Percentiles rank a stretch among this genome's conserved stretches.
These are phyloP conservation scores for Spongispora temasekensis DNA, from an alignment of 1,284 basidiomycete species.

Conservation along the genomic window DNA sequence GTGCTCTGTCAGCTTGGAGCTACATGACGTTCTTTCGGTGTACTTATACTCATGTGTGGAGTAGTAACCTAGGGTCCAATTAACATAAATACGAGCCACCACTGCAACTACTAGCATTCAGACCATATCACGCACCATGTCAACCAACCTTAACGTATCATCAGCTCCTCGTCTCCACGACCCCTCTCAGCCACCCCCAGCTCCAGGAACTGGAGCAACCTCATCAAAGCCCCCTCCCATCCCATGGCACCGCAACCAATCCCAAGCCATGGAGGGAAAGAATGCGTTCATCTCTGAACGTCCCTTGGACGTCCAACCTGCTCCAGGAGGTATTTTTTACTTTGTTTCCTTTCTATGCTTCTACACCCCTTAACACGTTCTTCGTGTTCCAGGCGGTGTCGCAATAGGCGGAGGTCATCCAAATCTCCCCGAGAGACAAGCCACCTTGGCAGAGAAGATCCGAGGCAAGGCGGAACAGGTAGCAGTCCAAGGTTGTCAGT, in stretches of 20 bases:
- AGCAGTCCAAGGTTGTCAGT: background rate
- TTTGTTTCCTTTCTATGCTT: too few species aligned
- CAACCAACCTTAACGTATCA: slow-evolving; percentile 1
- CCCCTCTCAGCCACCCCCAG: slow-evolving; percentile 13
- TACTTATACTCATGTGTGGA: too few species aligned
- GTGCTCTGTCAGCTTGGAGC: too few species aligned
- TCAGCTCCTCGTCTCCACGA: slow-evolving; percentile 14
- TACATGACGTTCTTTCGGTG: too few species aligned
- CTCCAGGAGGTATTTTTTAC: slow-evolving; percentile 40
- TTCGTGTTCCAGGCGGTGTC: background rate
- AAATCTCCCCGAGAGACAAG: slow-evolving; percentile 42
- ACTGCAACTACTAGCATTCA: too few species aligned
- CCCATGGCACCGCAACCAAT: too few species aligned
- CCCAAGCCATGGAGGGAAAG: slow-evolving; percentile 14
- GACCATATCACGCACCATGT: too few species aligned
- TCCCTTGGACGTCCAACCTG: slow-evolving; percentile 44
- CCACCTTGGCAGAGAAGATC: slow-evolving; percentile 50
- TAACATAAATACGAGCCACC: too few species aligned
- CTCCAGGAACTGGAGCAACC: slow-evolving; percentile 4
- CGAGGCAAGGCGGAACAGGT: slow-evolving; percentile 60
- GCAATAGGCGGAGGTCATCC: slow-evolving; percentile 40
- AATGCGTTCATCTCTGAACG: slow-evolving; percentile 42
- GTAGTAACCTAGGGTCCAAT: too few species aligned
- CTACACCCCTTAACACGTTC: too few species aligned
- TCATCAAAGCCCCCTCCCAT: too few species aligned